Percentiles rank a stretch among this genome's conserved stretches.
Conservation (phyloP, 2,329 filamentous ascomycete genomes). For the Aspergillus sp. region DNA sequence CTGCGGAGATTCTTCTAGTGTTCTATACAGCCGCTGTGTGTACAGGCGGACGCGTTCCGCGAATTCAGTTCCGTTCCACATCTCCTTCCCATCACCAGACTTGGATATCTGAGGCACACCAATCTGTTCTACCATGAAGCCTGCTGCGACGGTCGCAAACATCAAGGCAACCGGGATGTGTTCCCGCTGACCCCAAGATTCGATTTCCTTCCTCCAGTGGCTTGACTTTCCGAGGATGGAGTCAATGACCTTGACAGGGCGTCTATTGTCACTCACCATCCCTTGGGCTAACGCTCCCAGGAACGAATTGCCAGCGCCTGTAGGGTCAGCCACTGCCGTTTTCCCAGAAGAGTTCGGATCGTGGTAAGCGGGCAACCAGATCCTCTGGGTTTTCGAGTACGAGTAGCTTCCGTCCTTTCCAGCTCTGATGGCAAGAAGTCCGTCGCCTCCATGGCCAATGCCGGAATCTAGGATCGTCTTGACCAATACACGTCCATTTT, state of each 20-base stretch:
- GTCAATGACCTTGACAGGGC: slow-evolving; percentile 20
- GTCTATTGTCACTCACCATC: slow-evolving; percentile 36
- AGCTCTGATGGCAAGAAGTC: slow-evolving; percentile 45
- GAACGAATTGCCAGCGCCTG: slow-evolving; percentile 88
- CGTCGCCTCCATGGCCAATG: slow-evolving; percentile 28
- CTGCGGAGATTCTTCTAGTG: slow-evolving; percentile 29
- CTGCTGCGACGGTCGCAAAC: slow-evolving; percentile 74
- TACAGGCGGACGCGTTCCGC: slow-evolving; percentile 37
- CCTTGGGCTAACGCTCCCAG: slow-evolving; percentile 54
- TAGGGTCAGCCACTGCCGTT: slow-evolving; percentile 69
- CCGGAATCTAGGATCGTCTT: slow-evolving; percentile 25
- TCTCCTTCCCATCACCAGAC: slow-evolving; percentile 24
- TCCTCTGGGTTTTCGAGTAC: slow-evolving; percentile 29
- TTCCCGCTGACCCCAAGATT: slow-evolving; percentile 40
- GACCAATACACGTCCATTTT: slow-evolving; percentile 24
- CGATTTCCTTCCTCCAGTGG: slow-evolving; percentile 39
- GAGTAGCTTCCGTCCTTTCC: slow-evolving; percentile 52
- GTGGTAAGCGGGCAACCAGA: slow-evolving; percentile 75
- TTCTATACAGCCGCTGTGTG: slow-evolving; percentile 32
- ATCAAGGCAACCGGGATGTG: slow-evolving; percentile 56
- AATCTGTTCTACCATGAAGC: slow-evolving; percentile 90
- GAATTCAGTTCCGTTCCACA: slow-evolving; percentile 39
- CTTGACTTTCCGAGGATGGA: slow-evolving; percentile 39
- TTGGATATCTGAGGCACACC: slow-evolving; percentile 55
- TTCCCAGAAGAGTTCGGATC: slow-evolving; percentile 21